Evolutionary conservation across 306 rosid genomes (phyloP).

Genomic region (Vigna nakashimae): DNA sequence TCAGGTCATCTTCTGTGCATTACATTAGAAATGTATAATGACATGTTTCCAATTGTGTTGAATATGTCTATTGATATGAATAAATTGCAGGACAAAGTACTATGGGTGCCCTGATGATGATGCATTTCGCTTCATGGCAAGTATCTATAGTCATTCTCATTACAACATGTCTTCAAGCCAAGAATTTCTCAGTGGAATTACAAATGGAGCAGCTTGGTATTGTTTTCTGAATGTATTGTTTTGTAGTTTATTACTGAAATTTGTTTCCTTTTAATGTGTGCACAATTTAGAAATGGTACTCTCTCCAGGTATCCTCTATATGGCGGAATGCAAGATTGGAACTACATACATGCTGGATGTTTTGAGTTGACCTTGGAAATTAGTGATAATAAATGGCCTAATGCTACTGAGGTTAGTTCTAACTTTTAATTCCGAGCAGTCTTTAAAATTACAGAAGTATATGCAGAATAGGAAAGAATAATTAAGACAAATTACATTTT

Average conservation of each 20-base stretch:
- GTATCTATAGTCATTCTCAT: slow-evolving; percentile 86
- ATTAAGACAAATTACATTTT: not conserved
- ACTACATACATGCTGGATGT: slow-evolving; percentile 85
- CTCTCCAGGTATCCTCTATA: slow-evolving; percentile 89
- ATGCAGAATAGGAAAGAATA: not conserved
- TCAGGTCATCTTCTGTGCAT: slow-evolving; percentile 15
- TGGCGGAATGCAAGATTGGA: slow-evolving; percentile 99
- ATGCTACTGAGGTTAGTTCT: slow-evolving; percentile 75
- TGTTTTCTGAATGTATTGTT: slow-evolving; percentile 46
- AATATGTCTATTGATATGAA: slow-evolving; percentile 46
- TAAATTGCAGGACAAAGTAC: slow-evolving; percentile 68
- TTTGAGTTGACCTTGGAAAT: slow-evolving; percentile 92
- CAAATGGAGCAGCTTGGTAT: slow-evolving; percentile 94
- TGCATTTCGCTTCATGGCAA: slow-evolving; percentile 82
- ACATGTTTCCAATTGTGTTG: slow-evolving; percentile 15
- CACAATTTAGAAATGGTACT: slow-evolving; percentile 46
- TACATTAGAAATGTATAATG: slow-evolving; percentile 7
- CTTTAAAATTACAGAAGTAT: slow-evolving; percentile 20
- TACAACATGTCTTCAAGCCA: slow-evolving; percentile 86
- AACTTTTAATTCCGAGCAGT: slow-evolving; percentile 26
- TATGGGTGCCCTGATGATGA: slow-evolving; percentile 92
- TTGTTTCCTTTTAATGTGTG: slow-evolving; percentile 23
- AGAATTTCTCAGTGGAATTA: slow-evolving; percentile 83
- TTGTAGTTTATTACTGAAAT: slow-evolving; percentile 27
- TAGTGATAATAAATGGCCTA: slow-evolving; percentile 94